Base-by-base conservation (phyloP, 345 rosid genomes). In the Salix koriyanagi region DNA sequence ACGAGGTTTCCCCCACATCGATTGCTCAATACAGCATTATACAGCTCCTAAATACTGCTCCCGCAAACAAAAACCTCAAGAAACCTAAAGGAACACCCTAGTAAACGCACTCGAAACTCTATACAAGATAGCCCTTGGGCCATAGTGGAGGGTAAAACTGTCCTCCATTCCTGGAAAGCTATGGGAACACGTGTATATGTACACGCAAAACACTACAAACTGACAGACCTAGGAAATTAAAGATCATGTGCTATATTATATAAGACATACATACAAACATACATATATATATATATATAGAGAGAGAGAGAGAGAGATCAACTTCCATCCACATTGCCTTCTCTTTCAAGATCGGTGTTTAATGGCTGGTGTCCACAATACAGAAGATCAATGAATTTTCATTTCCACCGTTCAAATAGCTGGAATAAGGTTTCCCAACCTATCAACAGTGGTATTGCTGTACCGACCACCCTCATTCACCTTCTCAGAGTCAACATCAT, bases 111-210 rank as follows among this genome's bases (percentile, higher is more conserved):
- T 76, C 86, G 70, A 65, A 61, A 44, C 82, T 73, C 72, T 84
- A 44, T 77, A 88, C 87, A 84, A 71, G 65, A 67, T 44, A 71
- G 85, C 85, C 84, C 79, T 83, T 16, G 39, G 50, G 32, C 39
- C 42, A 56, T 46, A 12, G 28, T 64, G 50, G n/a, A 72, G 10
- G 32, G 46, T 4, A 44, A 12, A 16, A 41, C 77, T 61, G 18
- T 28, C 71, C 69, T 76, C 26, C 67, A 30, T 50, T 72, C 42
- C 19, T 48, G 13, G 56, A 46, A 36, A 61, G 16, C 79, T 19
- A 69, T 25, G 16, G 4, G 16, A 25, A 42, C 8, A 19, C 62
- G 66, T 66, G 69, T 66, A 65, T 48, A 44, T 60, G 75, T 52
- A 75, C 65, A 78, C 65, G 79, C 6, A 23, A 76, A 16, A 71